phyloP scores from a whole-genome alignment of 164 flowering plant species.

The Vitis labrusca region DNA sequence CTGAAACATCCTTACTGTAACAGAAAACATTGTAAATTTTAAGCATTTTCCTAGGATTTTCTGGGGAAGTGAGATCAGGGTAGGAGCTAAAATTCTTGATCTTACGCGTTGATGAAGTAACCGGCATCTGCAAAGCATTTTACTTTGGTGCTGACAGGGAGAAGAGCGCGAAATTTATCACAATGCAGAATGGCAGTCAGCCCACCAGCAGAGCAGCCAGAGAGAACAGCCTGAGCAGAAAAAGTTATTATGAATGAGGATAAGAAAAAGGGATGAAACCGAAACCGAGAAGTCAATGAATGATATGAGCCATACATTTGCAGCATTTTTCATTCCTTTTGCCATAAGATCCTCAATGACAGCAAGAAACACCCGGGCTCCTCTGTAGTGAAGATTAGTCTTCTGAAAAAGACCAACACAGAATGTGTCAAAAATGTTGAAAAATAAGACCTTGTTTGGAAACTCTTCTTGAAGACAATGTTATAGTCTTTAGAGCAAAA shows the following conservation, averaged over 20 bases:
- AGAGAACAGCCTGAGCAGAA: not conserved
- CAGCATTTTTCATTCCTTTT: conserved; percentile 71
- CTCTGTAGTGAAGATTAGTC: conserved; percentile 74
- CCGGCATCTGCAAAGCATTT: conserved; percentile 11
- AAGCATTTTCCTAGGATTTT: not conserved
- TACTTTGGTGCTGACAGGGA: conserved; percentile 3
- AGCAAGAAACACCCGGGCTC: conserved; percentile 63
- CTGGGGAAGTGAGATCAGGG: no score
- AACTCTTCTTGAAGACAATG: no score
- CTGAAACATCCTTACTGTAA: conserved; percentile 70
- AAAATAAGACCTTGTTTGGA: no score
- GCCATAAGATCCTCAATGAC: conserved; percentile 65
- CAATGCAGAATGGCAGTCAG: conserved; percentile 11
- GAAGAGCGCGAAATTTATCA: conserved; percentile 4
- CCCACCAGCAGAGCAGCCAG: conserved; percentile 14
- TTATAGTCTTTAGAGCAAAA: no score
- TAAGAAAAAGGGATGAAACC: not conserved
- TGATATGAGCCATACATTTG: conserved; percentile 49
- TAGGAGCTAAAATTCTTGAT: not conserved
- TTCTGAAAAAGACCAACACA: conserved; percentile 37
- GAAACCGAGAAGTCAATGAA: not conserved
- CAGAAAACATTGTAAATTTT: not conserved
- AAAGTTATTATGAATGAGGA: not conserved
- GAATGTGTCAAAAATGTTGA: no score
- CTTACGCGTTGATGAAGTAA: conserved; percentile 6